Evolutionary conservation across 2,329 filamentous ascomycete species (phyloP).

Genomic region (Sarocladiaceae sp.): DNA sequence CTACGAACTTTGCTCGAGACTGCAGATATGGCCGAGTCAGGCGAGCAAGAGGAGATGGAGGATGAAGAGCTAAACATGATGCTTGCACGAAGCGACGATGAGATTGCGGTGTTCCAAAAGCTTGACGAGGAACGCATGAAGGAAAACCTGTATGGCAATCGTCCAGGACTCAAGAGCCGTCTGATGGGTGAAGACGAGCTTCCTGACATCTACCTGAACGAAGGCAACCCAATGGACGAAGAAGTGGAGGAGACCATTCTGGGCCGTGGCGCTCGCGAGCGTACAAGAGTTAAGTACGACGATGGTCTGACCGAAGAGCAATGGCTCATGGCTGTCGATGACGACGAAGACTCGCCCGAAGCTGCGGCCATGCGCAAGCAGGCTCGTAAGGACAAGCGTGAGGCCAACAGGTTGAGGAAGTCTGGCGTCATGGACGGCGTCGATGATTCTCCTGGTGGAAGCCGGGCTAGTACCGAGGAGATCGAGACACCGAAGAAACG

Average conservation of each 20-base stretch:
- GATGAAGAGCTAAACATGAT: conserved; percentile 96
- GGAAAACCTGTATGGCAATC: conserved; percentile 65
- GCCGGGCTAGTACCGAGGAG: conserved; percentile 78
- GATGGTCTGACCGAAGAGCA: conserved; percentile 98
- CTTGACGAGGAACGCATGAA: conserved; percentile 70
- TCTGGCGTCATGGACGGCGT: conserved; percentile 22
- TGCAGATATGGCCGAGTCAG: conserved; percentile 59
- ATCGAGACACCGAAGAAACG: conserved; percentile 72
- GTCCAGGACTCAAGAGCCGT: conserved; percentile 57
- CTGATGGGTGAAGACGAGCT: conserved; percentile 83
- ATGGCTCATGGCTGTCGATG: conserved; percentile 96
- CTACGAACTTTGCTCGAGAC: conserved; percentile 87
- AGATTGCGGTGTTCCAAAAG: conserved; percentile 70
- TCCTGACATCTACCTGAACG: conserved; percentile 87
- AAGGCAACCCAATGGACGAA: conserved; percentile 74
- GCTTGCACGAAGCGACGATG: conserved; percentile 79
- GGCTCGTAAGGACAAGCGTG: conserved; percentile 73
- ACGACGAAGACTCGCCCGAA: conserved; percentile 90
- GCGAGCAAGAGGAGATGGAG: conserved; percentile 94
- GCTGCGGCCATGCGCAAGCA: conserved; percentile 87
- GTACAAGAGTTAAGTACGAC: conserved; percentile 90
- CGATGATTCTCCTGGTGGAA: conserved; percentile 72
- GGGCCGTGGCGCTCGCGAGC: conserved; percentile 89
- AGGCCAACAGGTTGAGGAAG: conserved; percentile 66
- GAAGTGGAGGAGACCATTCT: conserved; percentile 68